Evolutionary conservation across 441 rosid species (phyloP).

Genomic region (Jatropha podagrica): DNA sequence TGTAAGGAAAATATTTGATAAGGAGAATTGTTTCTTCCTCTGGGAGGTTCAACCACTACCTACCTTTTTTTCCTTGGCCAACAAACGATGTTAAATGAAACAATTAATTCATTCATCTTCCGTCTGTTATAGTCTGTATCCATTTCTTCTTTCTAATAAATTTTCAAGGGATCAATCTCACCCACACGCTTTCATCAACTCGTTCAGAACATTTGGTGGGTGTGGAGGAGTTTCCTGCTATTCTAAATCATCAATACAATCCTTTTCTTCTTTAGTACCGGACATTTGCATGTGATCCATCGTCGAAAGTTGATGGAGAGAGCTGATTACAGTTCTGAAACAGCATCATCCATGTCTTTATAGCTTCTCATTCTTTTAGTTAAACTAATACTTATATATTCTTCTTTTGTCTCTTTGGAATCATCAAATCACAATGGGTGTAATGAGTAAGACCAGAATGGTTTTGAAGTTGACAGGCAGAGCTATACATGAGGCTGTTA

Average conservation of each 20-base stretch:
- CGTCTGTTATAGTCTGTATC: constrained; percentile 13
- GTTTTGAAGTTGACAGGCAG: constrained; percentile 42
- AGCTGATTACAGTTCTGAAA: no score
- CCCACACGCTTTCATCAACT: constrained; percentile 37
- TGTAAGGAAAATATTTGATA: not conserved
- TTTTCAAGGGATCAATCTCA: constrained; percentile 16
- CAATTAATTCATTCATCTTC: constrained; percentile 29
- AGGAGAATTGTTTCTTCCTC: constrained; percentile 33
- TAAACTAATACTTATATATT: no score
- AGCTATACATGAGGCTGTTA: constrained; percentile 50
- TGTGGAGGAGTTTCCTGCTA: not conserved
- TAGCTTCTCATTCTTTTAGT: no score
- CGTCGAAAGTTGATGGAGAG: no score
- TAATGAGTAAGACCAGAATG: constrained; percentile 34
- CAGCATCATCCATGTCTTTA: no score
- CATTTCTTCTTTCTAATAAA: constrained; percentile 20
- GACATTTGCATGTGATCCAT: no score
- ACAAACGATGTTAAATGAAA: constrained; percentile 45
- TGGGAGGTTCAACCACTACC: constrained; percentile 85
- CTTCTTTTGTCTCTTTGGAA: not conserved
- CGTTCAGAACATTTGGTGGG: constrained; percentile 12
- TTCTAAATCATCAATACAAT: no score
- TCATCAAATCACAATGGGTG: constrained; percentile 28
- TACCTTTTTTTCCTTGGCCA: constrained; percentile 46
- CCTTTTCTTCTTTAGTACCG: no score